Base-by-base conservation (phyloP, 768 basidiomycete genomes). In the Neoboletus subvelutipes region DNA sequence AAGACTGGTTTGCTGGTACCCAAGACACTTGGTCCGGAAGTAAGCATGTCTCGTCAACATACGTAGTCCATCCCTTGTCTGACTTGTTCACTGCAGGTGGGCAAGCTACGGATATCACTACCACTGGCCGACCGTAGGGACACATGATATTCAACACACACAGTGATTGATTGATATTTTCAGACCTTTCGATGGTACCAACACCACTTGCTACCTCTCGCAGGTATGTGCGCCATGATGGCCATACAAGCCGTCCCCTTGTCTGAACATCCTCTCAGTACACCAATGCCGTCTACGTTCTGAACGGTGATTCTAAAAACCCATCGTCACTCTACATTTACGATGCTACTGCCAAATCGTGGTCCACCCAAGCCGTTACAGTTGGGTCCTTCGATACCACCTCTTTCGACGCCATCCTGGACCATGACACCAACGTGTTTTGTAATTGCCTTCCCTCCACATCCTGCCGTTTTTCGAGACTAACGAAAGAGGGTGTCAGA, bases 401-500 rank as follows among this genome's bases (percentile, higher is more conserved):
- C 2, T 81, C 83, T 20, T 87, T 86, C 64, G 79, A 76, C 28
- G 82, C 89, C 28, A 85, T 96, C 58, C 81, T 98, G 34, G 94
- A 98, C 74, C 94, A 96, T 61, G 94, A 98, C 71, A 98, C 94
- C 49, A 94, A 96, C 59, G 84, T 88, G 57, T 88, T 97, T 75
- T 94, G 88, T 89, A 70, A 49, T 61, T 47, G 1, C 29, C 11
- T 41, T 45, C 3, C 17, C 8, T 50, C 4, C 5, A 8, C 12
- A 6, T 34, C 11, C 8, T 24, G 7, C 52, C 43, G 18, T 29
- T 5, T 4, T 26, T 53, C 48, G 50, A 33, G 37, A 57, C 57
- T 62, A 8, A 67, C 34, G 49, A 39, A 54, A 29, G 31, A 31
- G 9, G 17, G 31, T n/a, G 41, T 34, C 46, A 88, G 90, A 91